These are phyloP conservation scores for Aristolochia californica DNA, from an alignment of 164 flowering plant species.

Conservation along the genomic window DNA sequence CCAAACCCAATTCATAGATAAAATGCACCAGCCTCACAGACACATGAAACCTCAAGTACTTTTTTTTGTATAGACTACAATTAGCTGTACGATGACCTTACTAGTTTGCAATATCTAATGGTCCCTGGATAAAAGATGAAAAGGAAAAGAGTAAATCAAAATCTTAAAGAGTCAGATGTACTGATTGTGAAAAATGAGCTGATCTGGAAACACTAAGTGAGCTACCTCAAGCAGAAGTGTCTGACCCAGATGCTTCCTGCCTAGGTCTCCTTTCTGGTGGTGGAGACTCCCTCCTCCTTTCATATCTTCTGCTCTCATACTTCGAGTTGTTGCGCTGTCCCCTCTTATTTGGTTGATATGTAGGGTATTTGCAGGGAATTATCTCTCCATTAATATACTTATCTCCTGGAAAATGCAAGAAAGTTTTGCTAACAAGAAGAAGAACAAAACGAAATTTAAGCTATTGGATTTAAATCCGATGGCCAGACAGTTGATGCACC, in stretches of 20 bases:
- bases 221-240: constrained; percentile 12
- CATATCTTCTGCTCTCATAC: constrained; percentile 64
- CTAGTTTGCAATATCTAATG: background rate
- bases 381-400: constrained; percentile 93
- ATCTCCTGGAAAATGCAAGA: constrained; percentile 43
- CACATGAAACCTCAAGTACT: no score
- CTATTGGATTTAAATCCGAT: no score
- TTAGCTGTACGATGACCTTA: no score
- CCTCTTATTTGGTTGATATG: constrained; percentile 64
- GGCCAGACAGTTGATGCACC: no score
- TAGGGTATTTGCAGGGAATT: constrained; percentile 87
- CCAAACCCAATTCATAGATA: no score
- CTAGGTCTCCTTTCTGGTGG: constrained; percentile 45
- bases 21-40: no score
- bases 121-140: background rate
- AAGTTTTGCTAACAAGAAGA: background rate
- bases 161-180: background rate
- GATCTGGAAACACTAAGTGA: background rate
- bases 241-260: constrained; percentile 31
- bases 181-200: background rate
- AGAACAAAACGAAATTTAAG: background rate
- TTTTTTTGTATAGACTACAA: no score
- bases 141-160: no score
- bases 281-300: constrained; percentile 68
- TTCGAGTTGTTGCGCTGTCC: constrained; percentile 43